These are phyloP conservation scores for Kuraishia ogatae DNA, from an alignment of 805 yeast genomes.

Conservation along the genomic window DNA sequence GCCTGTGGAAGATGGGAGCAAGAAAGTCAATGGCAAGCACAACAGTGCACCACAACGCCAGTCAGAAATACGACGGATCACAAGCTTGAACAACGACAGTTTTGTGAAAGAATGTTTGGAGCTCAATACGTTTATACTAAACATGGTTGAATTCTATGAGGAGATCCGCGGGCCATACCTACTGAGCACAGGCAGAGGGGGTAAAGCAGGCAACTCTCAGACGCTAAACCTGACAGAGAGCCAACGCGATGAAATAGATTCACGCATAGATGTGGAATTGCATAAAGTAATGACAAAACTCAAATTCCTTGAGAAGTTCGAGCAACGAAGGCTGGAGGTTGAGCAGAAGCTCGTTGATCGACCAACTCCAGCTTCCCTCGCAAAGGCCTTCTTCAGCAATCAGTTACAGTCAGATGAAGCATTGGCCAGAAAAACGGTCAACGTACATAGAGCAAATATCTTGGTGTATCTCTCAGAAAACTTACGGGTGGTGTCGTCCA, in stretches of 20 bases:
- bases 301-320: constrained; percentile 42
- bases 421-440: constrained; percentile 27
- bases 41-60: constrained; percentile 1
- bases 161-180: constrained; percentile 28
- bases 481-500: constrained; percentile 31
- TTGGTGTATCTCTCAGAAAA: constrained; percentile 37
- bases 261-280: constrained; percentile 41
- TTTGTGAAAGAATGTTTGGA: constrained; percentile 31
- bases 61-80: constrained; percentile 3
- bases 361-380: background rate
- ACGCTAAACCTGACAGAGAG: constrained; percentile 11
- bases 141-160: constrained; percentile 23
- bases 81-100: constrained; percentile 21
- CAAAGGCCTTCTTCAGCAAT: constrained; percentile 17
- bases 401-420: constrained; percentile 23
- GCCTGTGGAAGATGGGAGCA: constrained; percentile 5
- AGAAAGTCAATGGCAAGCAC: constrained; percentile 1
- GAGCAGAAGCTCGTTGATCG: constrained; percentile 14
- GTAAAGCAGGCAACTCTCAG: constrained; percentile 14
- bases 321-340: constrained; percentile 29
- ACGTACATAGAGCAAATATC: constrained; percentile 38
- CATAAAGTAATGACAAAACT: constrained; percentile 44
- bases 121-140: constrained; percentile 23
- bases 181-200: constrained; percentile 9
- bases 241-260: constrained; percentile 33